Conservation (phyloP, 768 basidiomycete species). For the Lactarius trivialis region DNA sequence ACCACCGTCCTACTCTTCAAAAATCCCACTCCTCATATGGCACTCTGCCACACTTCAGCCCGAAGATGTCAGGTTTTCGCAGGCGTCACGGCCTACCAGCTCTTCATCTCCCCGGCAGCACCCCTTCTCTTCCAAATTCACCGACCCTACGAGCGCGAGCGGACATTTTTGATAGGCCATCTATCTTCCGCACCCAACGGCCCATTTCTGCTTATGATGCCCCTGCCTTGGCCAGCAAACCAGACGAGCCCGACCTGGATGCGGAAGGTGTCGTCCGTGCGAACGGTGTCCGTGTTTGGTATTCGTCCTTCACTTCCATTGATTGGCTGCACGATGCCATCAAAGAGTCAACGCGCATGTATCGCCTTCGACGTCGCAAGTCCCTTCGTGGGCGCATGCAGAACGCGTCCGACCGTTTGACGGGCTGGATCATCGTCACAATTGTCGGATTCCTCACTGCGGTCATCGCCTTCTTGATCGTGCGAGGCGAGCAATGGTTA, state of each 20-base stretch:
- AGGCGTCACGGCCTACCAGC: conserved; percentile 35
- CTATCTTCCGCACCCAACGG: conserved; percentile 42
- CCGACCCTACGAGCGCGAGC: conserved; percentile 32
- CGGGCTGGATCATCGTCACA: conserved; percentile 88
- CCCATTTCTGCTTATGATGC: conserved; percentile 74
- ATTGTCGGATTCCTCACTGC: conserved; percentile 85
- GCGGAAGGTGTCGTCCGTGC: conserved; percentile 48
- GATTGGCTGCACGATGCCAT: conserved; percentile 97
- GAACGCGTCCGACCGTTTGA: conserved; percentile 62
- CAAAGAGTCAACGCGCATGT: conserved; percentile 83
- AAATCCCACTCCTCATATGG: conserved; percentile 44
- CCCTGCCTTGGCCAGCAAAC: conserved; percentile 31
- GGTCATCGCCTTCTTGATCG: conserved; percentile 77
- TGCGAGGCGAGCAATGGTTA: conserved; percentile 79
- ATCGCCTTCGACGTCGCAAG: conserved; percentile 60
- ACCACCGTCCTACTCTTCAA: conserved; percentile 25
- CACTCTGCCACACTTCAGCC: conserved; percentile 32
- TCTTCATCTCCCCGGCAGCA: conserved; percentile 29
- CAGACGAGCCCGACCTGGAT: conserved; percentile 35
- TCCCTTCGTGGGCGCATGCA: conserved; percentile 61
- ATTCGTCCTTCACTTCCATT: conserved; percentile 82
- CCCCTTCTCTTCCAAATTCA: conserved; percentile 29
- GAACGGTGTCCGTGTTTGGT: conserved; percentile 92
- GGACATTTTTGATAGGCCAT: conserved; percentile 29
- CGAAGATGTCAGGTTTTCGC: conserved; percentile 26